Conservation (phyloP, 2,329 filamentous ascomycete genomes). For the Neoarthrinium moseri region DNA sequence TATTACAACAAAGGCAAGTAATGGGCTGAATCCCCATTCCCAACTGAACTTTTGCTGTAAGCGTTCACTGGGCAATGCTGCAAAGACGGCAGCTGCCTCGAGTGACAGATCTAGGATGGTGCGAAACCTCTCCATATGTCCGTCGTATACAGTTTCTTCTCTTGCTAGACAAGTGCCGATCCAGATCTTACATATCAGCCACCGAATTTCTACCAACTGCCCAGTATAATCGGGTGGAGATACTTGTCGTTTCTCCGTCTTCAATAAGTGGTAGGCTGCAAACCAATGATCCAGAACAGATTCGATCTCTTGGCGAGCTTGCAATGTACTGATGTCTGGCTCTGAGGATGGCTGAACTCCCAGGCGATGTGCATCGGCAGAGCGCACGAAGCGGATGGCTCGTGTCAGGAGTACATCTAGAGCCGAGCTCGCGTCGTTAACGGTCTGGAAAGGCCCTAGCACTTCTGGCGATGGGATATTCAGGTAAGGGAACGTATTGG, state of each 20-base stretch:
- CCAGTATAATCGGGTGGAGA: neutral
- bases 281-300: slow-evolving; percentile 11
- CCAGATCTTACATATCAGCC: slow-evolving; percentile 18
- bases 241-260: neutral
- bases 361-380: neutral
- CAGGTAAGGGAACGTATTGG: slow-evolving; percentile 11
- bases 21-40: slow-evolving; percentile 15
- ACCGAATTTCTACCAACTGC: slow-evolving; percentile 14
- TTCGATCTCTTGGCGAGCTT: neutral
- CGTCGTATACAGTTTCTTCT: slow-evolving; percentile 12
- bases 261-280: neutral
- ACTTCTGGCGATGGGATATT: neutral
- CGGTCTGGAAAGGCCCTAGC: neutral
- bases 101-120: slow-evolving; percentile 14
- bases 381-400: neutral
- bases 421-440: slow-evolving; percentile 1
- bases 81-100: slow-evolving; percentile 9
- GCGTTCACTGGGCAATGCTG: neutral
- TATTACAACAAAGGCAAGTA: slow-evolving; percentile 17
- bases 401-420: slow-evolving; percentile 7
- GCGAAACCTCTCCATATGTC: slow-evolving; percentile 10
- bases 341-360: neutral
- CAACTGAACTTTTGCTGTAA: slow-evolving; percentile 13
- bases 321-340: neutral
- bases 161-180: slow-evolving; percentile 8